Base-by-base conservation (phyloP, 2,329 filamentous ascomycete genomes). In the Aspergillus fumigatus region DNA sequence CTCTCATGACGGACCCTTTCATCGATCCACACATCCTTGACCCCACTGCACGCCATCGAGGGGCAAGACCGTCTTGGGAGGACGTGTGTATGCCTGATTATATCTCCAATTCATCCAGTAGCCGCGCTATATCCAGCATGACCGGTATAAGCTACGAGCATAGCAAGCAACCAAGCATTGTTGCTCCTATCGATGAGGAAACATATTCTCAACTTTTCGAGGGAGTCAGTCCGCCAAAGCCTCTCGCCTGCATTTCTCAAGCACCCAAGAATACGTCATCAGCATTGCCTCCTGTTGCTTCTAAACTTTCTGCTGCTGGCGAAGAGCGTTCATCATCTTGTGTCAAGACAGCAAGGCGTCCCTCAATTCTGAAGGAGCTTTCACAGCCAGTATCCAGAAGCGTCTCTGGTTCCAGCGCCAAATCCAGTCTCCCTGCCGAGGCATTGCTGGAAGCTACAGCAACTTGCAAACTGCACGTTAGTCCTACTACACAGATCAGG, bases 31-130 rank as follows among this genome's bases (percentile, higher is more conserved):
- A 67, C 17, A 56, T 67, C 55, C 59, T 64, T 19, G 67, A 72
- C 27, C 64, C 64, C 32, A 56, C 61, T 26, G 62, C 66, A 41
- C 65, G 62, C 3, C 66, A 70, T 43, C 65, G 70, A 29, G 70
- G 69, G 41, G 64, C 67, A 48, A 69, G 70, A 60, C 72, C 75
- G 56, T 72, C 70, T 49, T 65, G 76, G 58, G 72, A 79, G 55
- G 79, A 81, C 58, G 61, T 78, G 17, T 74, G 77, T 26, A 81
- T 81, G 79, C 75, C 76, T 4, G 79, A 81, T 58, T 79, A 79
- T 64, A 62, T 65, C n/a, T 76, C 72, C 29, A 76, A 70, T 50
- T 74, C 73, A 9, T 65, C 67, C 25, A 70, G 70, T 60, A 78
- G 75, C 55, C 73, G 73, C 40, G 69, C 67, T 10, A 71, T 75